Evolutionary conservation across 31 red algal species (phyloP).

Genomic region (Odonthalia washingtoniensis): DNA sequence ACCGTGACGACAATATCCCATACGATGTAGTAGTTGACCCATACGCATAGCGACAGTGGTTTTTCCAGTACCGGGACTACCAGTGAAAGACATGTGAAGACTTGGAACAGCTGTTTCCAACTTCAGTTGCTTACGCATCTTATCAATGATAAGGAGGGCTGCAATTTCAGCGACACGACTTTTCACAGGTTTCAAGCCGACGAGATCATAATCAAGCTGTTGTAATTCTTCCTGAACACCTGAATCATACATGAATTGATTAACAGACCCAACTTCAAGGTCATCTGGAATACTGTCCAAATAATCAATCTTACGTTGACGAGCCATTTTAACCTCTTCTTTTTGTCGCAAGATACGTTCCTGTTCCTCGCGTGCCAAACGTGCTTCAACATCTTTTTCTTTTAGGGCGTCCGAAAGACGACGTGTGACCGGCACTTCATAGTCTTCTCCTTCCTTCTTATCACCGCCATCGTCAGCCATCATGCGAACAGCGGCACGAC

Average conservation of each 20-base stretch:
- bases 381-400: constrained; percentile 95
- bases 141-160: constrained; percentile 97
- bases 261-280: constrained; percentile 85
- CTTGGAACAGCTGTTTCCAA: constrained; percentile 90
- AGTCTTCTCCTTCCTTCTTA: constrained; percentile 30
- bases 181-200: constrained; percentile 98
- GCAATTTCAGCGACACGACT: constrained; percentile 96
- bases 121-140: constrained; percentile 86
- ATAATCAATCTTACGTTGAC: constrained; percentile 85
- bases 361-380: constrained; percentile 76
- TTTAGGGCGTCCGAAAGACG: constrained; percentile 95
- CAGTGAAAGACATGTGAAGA: constrained; percentile 99
- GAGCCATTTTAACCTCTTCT: constrained; percentile 58
- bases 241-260: constrained; percentile 95
- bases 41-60: constrained; percentile 99
- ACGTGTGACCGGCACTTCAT: constrained; percentile 84
- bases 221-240: constrained; percentile 92
- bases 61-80: constrained; percentile 98
- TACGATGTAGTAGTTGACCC: constrained; percentile 88
- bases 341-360: constrained; percentile 61
- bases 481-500: constrained; percentile 42
- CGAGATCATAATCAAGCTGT: constrained; percentile 85
- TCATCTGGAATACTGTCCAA: constrained; percentile 91
- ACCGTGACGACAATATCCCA: constrained; percentile 95
- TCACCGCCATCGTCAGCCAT: constrained; percentile 48